A percentile compares a stretch with the other conserved stretches of the same genome.
Evolutionary conservation across 108 stramenopile species (phyloP).

Genomic region (Schizochytrium sp.): DNA sequence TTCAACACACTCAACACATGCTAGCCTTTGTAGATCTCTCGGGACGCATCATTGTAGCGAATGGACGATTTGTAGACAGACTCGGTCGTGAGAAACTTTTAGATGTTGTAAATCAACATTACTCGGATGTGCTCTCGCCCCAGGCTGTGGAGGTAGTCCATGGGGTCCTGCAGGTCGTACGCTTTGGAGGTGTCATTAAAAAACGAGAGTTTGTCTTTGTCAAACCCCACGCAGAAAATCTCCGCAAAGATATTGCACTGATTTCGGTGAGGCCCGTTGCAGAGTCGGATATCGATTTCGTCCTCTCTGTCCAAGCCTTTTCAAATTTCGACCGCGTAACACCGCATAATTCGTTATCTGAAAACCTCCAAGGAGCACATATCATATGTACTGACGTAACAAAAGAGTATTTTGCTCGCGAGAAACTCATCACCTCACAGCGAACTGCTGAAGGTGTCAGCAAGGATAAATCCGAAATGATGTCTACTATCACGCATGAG

Average conservation of each 20-base stretch:
- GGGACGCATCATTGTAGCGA: neutral
- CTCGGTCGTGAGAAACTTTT: neutral
- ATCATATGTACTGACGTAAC: neutral
- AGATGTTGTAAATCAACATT: neutral
- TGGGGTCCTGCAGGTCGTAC: neutral
- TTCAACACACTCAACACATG: no score
- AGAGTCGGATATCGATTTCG: no score
- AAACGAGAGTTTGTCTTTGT: neutral
- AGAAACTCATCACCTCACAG: neutral
- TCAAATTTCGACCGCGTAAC: neutral
- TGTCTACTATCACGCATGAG: neutral
- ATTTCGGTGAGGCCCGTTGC: neutral
- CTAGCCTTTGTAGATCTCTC: neutral
- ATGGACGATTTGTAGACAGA: neutral
- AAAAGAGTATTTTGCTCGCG: neutral
- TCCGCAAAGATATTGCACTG: neutral
- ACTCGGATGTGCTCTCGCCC: neutral
- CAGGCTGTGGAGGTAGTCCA: neutral
- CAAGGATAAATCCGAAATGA: constrained; percentile 22
- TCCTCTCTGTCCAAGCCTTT: no score
- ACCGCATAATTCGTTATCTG: neutral
- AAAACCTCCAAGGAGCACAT: neutral
- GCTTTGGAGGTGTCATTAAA: neutral
- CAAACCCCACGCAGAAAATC: neutral
- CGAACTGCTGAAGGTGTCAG: neutral